Percentiles rank a stretch among this genome's conserved stretches.
These are phyloP conservation scores for Epichloe typhina DNA, from an alignment of 2,329 filamentous ascomycete genomes.

Conservation along the genomic window DNA sequence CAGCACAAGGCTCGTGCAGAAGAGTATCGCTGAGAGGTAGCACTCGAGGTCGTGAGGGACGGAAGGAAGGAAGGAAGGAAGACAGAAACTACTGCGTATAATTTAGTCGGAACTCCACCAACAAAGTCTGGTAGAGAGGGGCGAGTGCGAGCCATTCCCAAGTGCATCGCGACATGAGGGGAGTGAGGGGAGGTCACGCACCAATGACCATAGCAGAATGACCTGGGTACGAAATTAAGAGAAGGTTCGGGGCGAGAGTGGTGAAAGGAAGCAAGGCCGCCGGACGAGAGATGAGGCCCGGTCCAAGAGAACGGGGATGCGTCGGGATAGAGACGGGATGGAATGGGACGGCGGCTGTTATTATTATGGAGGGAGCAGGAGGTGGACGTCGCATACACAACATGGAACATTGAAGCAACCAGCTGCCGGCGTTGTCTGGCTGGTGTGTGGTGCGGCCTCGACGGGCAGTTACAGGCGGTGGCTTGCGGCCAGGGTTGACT, in stretches of 20 bases:
- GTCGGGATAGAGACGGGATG: background rate
- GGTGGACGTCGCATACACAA: too few species aligned
- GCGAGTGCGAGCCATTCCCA: background rate
- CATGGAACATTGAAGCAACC: too few species aligned
- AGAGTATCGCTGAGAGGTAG: background rate
- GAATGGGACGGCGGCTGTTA: background rate
- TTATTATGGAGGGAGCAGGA: background rate
- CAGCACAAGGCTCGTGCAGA: background rate
- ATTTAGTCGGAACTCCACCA: background rate
- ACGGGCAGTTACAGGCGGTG: too few species aligned
- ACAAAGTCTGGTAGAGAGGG: background rate
- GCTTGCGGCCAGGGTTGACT: too few species aligned
- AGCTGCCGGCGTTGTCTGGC: too few species aligned
- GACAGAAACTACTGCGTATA: background rate
- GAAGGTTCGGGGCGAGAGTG: background rate
- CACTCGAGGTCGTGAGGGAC: background rate
- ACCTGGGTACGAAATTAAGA: background rate
- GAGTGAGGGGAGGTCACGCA: background rate
- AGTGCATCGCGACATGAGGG: background rate
- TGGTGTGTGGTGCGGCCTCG: too few species aligned
- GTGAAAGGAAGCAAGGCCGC: background rate
- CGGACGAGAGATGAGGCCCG: background rate
- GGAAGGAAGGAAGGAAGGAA: background rate
- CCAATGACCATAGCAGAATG: background rate
- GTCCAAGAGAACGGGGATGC: background rate